These are phyloP conservation scores for Rhodotorula graminis DNA, from an alignment of 768 basidiomycete species.

Conservation along the genomic window DNA sequence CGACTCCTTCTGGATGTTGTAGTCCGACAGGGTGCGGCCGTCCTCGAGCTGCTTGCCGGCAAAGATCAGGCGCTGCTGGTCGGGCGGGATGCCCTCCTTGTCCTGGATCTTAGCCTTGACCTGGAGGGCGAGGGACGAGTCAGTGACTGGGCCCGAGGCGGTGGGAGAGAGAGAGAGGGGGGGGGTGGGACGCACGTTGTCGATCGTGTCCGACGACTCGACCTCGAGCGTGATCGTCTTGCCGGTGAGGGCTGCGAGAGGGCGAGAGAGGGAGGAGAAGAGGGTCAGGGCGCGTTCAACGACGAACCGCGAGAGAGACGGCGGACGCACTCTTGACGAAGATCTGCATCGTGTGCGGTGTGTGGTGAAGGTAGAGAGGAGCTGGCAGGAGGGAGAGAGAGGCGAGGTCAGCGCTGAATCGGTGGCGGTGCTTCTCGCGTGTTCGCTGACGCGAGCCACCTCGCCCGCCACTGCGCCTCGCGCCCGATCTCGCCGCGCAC, in stretches of 20 bases:
- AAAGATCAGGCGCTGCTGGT: slow-evolving; percentile 84
- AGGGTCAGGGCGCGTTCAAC: no score
- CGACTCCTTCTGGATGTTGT: slow-evolving; percentile 79
- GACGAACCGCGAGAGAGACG: no score
- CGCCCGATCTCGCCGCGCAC: accelerated
- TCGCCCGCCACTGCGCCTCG: background rate
- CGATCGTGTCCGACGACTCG: slow-evolving; percentile 86
- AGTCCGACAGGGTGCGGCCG: slow-evolving; percentile 81
- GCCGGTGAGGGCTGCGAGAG: slow-evolving; percentile 69
- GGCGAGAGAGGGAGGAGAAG: slow-evolving; percentile 48
- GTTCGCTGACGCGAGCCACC: background rate
- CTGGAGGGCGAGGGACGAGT: no score
- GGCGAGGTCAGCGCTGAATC: background rate
- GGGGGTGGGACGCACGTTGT: no score
- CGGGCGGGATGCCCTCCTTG: slow-evolving; percentile 88
- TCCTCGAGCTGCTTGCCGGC: slow-evolving; percentile 90
- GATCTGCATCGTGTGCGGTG: background rate
- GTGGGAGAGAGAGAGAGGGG: no score
- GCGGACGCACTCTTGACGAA: background rate
- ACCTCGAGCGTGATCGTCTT: slow-evolving; percentile 92
- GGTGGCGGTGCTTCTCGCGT: background rate
- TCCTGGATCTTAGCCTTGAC: slow-evolving; percentile 95
- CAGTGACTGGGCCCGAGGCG: no score
- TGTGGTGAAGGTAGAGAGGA: background rate
- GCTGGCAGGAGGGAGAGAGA: background rate